Base-by-base conservation (phyloP, 352 stramenopile species). In the Phytophthora meadii region DNA sequence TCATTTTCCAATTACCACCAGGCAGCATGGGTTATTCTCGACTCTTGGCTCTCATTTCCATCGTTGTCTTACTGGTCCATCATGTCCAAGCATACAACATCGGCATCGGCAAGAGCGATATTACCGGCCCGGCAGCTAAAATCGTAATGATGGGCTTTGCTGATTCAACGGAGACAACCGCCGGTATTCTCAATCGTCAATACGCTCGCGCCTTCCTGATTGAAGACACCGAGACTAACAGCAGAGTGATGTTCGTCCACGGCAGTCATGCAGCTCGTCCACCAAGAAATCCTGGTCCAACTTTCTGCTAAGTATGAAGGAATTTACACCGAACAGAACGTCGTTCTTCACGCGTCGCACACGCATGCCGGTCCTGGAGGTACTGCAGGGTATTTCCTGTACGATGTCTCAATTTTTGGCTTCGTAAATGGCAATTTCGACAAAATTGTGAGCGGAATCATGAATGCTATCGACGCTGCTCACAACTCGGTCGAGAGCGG, bases 321-420 rank as follows among this genome's bases (percentile, higher is more conserved):
- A 14, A 0, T 80, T 4, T 86, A 86, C 71, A 70, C 70, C 24
- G 77, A 77, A 50, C 77, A 90, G 52, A 94, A 92, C 58, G 68
- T 93, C 12, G 74, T 81, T 27, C 77, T 95, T 12, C 84, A 83
- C 56, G 87, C 84, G 17, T 94, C 84, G 3, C 89, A 97, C 68
- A 95, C 87, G 11, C 89, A 97, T 61, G 85, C 80, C 34, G 87
- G 78, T 1, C 82, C 88, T 2, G 87, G 77, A 15, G 89, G 89
- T 7, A 90, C 88, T 37, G 63, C 90, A 0, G 82, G 86, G 27
- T 93, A 96, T 58, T 77, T 85, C 22, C 52, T 96, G 2, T 97
- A 92, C 70, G 72, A 82, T 30, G 57, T 82, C n/a, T 76, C 72
- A 22, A 82, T 80, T 50, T 41, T 71, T 2, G 74, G 77, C 1